Percentiles rank a stretch among this genome's conserved stretches.
phyloP scores from a whole-genome alignment of 2,329 filamentous ascomycete genomes.

The Botrytis fragariae region DNA sequence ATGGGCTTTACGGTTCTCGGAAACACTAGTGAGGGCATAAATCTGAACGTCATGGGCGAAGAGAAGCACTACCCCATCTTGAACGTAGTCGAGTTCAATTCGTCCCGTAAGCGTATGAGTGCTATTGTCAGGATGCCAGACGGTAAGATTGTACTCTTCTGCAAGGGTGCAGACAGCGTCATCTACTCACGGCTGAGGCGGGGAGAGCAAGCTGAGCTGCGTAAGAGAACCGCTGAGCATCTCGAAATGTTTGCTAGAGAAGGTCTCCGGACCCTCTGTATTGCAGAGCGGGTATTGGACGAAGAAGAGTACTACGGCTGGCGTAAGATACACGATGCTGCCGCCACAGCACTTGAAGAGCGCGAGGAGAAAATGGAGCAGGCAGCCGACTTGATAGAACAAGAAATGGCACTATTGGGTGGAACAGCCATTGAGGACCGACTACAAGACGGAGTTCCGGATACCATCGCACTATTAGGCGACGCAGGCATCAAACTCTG shows the following conservation, averaged over 20 bases:
- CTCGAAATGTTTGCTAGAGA: slow-evolving; percentile 96
- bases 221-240: slow-evolving; percentile 83
- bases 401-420: slow-evolving; percentile 80
- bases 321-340: slow-evolving; percentile 77
- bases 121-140: slow-evolving; percentile 94
- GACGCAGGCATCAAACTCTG: slow-evolving; percentile 96
- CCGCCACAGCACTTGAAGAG: slow-evolving; percentile 76
- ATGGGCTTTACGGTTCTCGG: slow-evolving; percentile 93
- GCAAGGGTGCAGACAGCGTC: slow-evolving; percentile 95
- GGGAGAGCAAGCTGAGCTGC: slow-evolving; percentile 81
- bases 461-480: slow-evolving; percentile 87
- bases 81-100: slow-evolving; percentile 97
- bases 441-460: slow-evolving; percentile 93
- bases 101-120: slow-evolving; percentile 94
- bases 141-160: slow-evolving; percentile 84
- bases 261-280: slow-evolving; percentile 89
- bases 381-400: slow-evolving; percentile 86
- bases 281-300: slow-evolving; percentile 75
- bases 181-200: slow-evolving; percentile 88
- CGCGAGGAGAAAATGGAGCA: slow-evolving; percentile 92
- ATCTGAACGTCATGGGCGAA: slow-evolving; percentile 81
- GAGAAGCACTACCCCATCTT: slow-evolving; percentile 83
- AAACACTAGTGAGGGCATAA: slow-evolving; percentile 73
- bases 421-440: slow-evolving; percentile 97
- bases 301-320: slow-evolving; percentile 83